Evolutionary conservation across 306 rosid species (phyloP), one percentile per base, ranked within the genome.

Genomic region (Lagenaria siceraria): DNA sequence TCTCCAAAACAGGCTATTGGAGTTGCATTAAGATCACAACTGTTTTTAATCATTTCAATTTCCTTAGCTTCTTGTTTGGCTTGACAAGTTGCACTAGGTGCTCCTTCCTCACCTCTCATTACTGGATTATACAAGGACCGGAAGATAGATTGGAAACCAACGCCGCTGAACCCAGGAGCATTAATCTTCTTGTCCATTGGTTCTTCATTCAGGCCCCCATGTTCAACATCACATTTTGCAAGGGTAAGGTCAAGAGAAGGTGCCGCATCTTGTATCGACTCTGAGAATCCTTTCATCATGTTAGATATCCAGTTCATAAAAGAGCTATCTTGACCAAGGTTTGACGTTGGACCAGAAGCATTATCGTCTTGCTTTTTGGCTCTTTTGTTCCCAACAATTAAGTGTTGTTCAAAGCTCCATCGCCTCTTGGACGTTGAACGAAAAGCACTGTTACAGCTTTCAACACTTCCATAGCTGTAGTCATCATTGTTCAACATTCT

Each of bases 291-390:
- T 86, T 90, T 95, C 84, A 77, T 81, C 86, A 90, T 88, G 84
- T 83, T 92, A 69, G 93, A 89, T 79, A 95, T 80, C 96, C 93
- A 87, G 83, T 84, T 92, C 95, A 87, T 80, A 83, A 95, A 95
- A 76, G 98, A 90, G 85, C 96, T 95, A 66, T 86, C 85, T 64
- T 80, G 87, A 80, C 82, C 82, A 51, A 62, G 68, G 77, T 19
- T 21, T 80, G 91, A 81, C 74, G 79, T 75, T 52, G 88, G 66
- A 68, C 52, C 60, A 4, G 86, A 80, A 35, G 85, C 46, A 78
- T 83, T 88, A 75, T 79, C 87, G 54, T 77, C 77, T 78, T 84
- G 77, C 79, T 42, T 87, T 83, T 79, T 84, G 78, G 85, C 71
- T 75, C 87, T 87, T 78, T 89, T 87, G 82, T 78, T 82, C 51